These are phyloP conservation scores for Theileria luwenshuni DNA, from an alignment of 169 alveolate species.

Conservation along the genomic window DNA sequence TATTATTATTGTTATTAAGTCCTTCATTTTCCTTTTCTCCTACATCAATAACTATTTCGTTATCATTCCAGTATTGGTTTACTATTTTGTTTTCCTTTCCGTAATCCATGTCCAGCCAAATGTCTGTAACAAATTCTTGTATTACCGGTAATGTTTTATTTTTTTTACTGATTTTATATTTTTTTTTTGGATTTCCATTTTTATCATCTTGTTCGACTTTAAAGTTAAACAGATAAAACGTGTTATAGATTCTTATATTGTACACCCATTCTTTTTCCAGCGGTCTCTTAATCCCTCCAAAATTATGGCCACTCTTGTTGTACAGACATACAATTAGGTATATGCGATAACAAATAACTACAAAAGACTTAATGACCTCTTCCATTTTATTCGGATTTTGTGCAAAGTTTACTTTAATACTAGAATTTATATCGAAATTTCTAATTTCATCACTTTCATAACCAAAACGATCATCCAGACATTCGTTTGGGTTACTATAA, in stretches of 20 bases:
- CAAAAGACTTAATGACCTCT: no score
- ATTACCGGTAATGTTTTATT: not conserved
- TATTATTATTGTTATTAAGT: not conserved
- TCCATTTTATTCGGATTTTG: no score
- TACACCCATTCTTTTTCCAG: not conserved
- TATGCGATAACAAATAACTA: not conserved
- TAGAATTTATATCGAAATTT: no score
- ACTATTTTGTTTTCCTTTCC: conserved; percentile 6
- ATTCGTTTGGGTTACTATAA: no score
- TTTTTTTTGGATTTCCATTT: not conserved
- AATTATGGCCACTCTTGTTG: not conserved
- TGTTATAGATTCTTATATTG: not conserved
- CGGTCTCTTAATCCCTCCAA: conserved; percentile 4
- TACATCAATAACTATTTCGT: not conserved
- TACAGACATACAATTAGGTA: not conserved
- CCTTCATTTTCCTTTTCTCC: not conserved
- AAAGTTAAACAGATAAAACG: conserved; percentile 19
- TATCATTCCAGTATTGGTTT: conserved; percentile 25
- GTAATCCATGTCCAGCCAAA: conserved; percentile 66
- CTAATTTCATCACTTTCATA: no score
- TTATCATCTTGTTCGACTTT: conserved; percentile 6
- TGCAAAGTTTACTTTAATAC: no score
- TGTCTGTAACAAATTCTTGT: conserved; percentile 18
- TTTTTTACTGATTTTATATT: conserved; percentile 2
- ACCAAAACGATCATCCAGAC: no score